phyloP scores from a whole-genome alignment of 2,329 filamentous ascomycete species.

The Rutstroemia sydowiana region DNA sequence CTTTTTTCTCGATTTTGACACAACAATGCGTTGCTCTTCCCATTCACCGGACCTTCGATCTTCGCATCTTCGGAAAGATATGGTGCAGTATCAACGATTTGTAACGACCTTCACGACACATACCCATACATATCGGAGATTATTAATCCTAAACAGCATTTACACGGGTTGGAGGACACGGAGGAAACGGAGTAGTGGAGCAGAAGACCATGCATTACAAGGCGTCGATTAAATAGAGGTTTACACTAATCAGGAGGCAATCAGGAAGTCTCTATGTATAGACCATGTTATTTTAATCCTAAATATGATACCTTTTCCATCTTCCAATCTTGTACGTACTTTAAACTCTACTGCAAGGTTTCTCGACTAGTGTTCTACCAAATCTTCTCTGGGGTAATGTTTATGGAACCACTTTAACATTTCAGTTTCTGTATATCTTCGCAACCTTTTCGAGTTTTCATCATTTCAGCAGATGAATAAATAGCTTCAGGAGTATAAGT shows the following conservation, averaged over 20 bases:
- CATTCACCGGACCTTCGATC: neutral
- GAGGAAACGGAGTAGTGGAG: conserved; percentile 6
- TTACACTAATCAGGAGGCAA: conserved; percentile 1
- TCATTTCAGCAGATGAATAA: too few relatives aligned
- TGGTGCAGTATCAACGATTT: neutral
- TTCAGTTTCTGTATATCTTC: too few relatives aligned
- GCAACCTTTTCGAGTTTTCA: too few relatives aligned
- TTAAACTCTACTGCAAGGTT: too few relatives aligned
- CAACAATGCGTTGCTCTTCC: conserved; percentile 1
- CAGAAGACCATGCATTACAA: conserved; percentile 7
- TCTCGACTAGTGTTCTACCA: too few relatives aligned
- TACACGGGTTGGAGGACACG: conserved; percentile 1
- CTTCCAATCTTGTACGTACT: too few relatives aligned
- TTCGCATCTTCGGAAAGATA: neutral
- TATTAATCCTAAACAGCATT: conserved; percentile 8
- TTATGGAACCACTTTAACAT: too few relatives aligned
- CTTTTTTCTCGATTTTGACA: neutral
- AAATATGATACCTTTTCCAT: neutral
- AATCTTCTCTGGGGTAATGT: too few relatives aligned
- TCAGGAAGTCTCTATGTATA: conserved; percentile 6
- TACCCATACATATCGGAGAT: conserved; percentile 2
- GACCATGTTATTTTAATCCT: conserved; percentile 3
- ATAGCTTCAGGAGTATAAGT: too few relatives aligned
- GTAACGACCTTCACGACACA: conserved; percentile 9
- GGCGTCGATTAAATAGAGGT: conserved; percentile 4